Evolutionary conservation across 2,329 filamentous ascomycete genomes (phyloP), one percentile per base, ranked within the genome.

Genomic region (Dothistroma pini): DNA sequence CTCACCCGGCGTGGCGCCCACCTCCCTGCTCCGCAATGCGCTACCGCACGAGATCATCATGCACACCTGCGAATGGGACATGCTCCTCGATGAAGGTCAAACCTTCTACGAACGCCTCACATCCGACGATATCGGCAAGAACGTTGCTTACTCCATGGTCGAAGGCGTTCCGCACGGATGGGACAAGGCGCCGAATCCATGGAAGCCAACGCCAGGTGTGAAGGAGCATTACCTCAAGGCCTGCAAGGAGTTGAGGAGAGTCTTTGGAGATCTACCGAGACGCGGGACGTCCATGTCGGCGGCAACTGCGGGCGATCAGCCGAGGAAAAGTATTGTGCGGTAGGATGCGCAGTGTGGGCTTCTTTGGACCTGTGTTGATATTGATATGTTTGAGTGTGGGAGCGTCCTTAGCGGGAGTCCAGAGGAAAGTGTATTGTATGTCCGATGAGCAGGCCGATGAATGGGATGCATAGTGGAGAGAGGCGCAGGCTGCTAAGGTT

Each of bases 1-100:
- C 1, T 83, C 79, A 8, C 85, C 85, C 0, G 82, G 82, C 34
- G 79, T 83, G 10, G 85, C 85, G 1, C 77, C 82, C 0, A 78
- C 81, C 21, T 72, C 78, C 31, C 79, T 84, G 68, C 78, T 88
- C n/a, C 69, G 72, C 31, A 78, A 79, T 22, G 78, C 78, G 1
- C 71, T 88, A 1, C 85, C 85, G 0, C 76, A 82, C n/a, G 81
- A 86, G 60, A 81, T 87, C 52, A 84, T 86, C 60, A 74, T 87
- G 66, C 85, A 83, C 69, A 82, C 84, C 49, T 87, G 85, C 70
- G 85, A 88, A 70, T 87, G 83, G 82, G 85, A 88, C 69, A 87
- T 87, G 85, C 75, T 88, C 14, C 76, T 86, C n/a, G 80, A 81
- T 14, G 85, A 88, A 70, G 85, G 83, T 6, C 77, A 87, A 62